phyloP scores from a whole-genome alignment of 768 basidiomycete species.

The Podaxis sp. region DNA sequence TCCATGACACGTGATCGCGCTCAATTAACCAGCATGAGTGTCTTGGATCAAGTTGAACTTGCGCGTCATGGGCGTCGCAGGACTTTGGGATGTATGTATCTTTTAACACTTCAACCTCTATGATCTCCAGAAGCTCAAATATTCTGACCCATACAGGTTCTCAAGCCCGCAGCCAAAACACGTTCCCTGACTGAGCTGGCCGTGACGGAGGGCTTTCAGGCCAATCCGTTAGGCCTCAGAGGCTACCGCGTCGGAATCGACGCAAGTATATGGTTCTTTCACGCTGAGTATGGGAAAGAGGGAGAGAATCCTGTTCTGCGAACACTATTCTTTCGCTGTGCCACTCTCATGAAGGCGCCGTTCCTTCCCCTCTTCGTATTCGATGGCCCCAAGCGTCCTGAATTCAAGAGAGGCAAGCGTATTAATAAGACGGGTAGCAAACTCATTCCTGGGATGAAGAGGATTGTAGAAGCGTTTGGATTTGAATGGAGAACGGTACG shows the following conservation, averaged over 20 bases:
- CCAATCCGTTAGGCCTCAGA: conserved; percentile 60
- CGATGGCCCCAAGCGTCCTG: conserved; percentile 84
- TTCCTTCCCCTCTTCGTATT: conserved; percentile 91
- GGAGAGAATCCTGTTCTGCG: conserved; percentile 88
- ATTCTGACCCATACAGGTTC: conserved; percentile 38
- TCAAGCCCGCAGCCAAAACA: conserved; percentile 67
- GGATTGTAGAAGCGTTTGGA: conserved; percentile 76
- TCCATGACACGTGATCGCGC: conserved; percentile 3
- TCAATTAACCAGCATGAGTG: conserved; percentile 1
- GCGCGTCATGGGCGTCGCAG: conserved; percentile 44
- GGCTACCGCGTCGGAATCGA: conserved; percentile 88
- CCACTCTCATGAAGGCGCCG: conserved; percentile 72
- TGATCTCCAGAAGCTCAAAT: conserved; percentile 6
- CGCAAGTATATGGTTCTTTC: conserved; percentile 84
- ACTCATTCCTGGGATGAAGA: conserved; percentile 75
- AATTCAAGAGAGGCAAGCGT: conserved; percentile 75
- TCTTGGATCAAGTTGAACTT: background rate
- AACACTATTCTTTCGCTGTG: conserved; percentile 83
- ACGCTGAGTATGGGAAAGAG: conserved; percentile 69
- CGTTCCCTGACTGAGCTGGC: conserved; percentile 80
- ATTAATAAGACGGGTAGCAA: conserved; percentile 62
- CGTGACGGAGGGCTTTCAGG: conserved; percentile 71
- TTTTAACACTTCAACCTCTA: background rate
- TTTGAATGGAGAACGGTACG: conserved; percentile 73
- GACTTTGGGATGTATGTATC: conserved; percentile 46